These are phyloP conservation scores for Cutaneotrichosporon cyanovorans DNA, from an alignment of 1,284 basidiomycete genomes.

Conservation along the genomic window DNA sequence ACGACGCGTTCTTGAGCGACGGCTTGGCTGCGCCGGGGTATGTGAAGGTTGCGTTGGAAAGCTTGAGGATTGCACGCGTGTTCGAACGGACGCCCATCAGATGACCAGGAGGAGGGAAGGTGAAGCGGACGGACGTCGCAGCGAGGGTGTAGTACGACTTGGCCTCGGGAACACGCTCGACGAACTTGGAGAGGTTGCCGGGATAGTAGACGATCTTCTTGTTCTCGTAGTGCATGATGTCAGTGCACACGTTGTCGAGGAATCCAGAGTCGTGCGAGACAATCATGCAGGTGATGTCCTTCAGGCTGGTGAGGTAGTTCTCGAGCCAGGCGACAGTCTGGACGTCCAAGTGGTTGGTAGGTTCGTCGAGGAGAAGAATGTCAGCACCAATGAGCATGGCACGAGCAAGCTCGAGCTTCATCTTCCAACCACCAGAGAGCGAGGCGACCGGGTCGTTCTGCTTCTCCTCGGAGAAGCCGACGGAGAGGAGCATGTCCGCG, in stretches of 20 bases:
- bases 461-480: constrained; percentile 84
- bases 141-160: constrained; percentile 96
- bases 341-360: constrained; percentile 63
- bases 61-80: constrained; percentile 92
- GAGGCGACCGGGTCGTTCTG: constrained; percentile 81
- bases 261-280: constrained; percentile 98
- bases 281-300: constrained; percentile 82
- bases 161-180: constrained; percentile 84
- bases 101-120: constrained; percentile 92
- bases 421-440: constrained; percentile 98
- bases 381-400: constrained; percentile 98
- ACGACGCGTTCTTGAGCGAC: constrained; percentile 80
- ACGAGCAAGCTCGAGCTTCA: constrained; percentile 79
- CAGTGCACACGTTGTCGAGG: constrained; percentile 92
- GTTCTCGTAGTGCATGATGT: constrained; percentile 92
- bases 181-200: constrained; percentile 89
- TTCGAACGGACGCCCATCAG: constrained; percentile 96
- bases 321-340: constrained; percentile 90
- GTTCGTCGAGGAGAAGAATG: constrained; percentile 63
- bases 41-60: constrained; percentile 85
- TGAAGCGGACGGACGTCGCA: constrained; percentile 89
- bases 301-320: constrained; percentile 73
- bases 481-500: constrained; percentile 66
- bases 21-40: constrained; percentile 82
- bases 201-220: constrained; percentile 97